Evolutionary conservation across 2,329 filamentous ascomycete species (phyloP).

Genomic region (Onygena corvina): DNA sequence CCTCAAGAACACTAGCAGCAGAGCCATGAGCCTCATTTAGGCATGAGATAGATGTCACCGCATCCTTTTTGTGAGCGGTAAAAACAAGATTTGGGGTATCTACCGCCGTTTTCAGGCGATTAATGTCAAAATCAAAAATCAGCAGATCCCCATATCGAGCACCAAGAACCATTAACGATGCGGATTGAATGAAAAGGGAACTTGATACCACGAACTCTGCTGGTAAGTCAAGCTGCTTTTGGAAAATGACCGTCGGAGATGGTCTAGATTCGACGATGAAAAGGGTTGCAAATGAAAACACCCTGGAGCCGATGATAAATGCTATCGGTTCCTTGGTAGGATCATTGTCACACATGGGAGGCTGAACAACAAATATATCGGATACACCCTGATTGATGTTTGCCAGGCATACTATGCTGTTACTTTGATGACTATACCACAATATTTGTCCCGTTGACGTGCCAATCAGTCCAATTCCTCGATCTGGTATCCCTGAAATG

Average conservation of each 20-base stretch:
- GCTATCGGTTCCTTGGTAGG: background rate
- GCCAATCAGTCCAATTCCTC: slow-evolving; percentile 27
- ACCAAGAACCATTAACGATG: slow-evolving; percentile 39
- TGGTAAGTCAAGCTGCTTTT: slow-evolving; percentile 46
- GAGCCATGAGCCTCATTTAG: slow-evolving; percentile 15
- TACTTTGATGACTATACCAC: slow-evolving; percentile 26
- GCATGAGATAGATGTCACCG: slow-evolving; percentile 53
- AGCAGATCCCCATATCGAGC: slow-evolving; percentile 45
- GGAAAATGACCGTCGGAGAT: slow-evolving; percentile 26
- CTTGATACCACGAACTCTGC: slow-evolving; percentile 42
- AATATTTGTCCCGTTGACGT: slow-evolving; percentile 23
- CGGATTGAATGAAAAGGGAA: slow-evolving; percentile 28
- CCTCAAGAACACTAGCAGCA: slow-evolving; percentile 11
- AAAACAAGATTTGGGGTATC: slow-evolving; percentile 14
- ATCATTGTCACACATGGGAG: background rate
- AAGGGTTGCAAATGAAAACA: slow-evolving; percentile 1
- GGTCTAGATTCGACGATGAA: slow-evolving; percentile 7
- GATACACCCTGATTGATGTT: slow-evolving; percentile 22
- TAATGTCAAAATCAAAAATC: slow-evolving; percentile 29
- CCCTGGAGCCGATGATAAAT: background rate
- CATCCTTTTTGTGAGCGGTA: slow-evolving; percentile 43
- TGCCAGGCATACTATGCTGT: slow-evolving; percentile 20
- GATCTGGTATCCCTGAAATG: slow-evolving; percentile 23
- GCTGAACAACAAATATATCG: slow-evolving; percentile 19
- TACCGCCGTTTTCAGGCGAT: background rate